phyloP scores from a whole-genome alignment of 768 basidiomycete species.

The Cytidiella melzeri region DNA sequence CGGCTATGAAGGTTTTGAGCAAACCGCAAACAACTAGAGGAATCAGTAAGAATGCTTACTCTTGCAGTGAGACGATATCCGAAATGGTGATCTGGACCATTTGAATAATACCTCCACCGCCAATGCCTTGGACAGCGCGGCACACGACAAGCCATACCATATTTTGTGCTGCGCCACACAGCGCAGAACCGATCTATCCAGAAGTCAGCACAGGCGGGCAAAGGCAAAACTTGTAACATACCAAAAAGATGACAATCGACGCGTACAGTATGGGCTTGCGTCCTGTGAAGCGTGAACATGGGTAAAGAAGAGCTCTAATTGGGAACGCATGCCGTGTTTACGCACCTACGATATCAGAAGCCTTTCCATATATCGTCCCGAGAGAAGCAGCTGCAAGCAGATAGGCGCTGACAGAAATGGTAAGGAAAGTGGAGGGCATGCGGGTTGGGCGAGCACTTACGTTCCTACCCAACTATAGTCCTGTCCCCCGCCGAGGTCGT shows the following conservation, averaged over 20 bases:
- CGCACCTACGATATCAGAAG: slow-evolving; percentile 52
- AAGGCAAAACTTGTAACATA: slow-evolving; percentile 24
- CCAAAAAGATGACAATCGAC: slow-evolving; percentile 63
- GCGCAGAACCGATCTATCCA: slow-evolving; percentile 65
- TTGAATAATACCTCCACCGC: slow-evolving; percentile 76
- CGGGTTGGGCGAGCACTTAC: slow-evolving; percentile 16
- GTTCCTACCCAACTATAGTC: slow-evolving; percentile 47
- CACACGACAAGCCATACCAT: slow-evolving; percentile 75
- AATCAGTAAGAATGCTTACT: slow-evolving; percentile 38
- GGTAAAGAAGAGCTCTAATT: neutral
- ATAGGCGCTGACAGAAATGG: slow-evolving; percentile 48
- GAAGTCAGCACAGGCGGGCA: neutral
- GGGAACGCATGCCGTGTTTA: neutral
- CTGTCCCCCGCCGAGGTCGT: slow-evolving; percentile 36
- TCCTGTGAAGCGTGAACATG: slow-evolving; percentile 27
- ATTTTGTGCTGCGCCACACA: slow-evolving; percentile 76
- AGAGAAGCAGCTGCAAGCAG: slow-evolving; percentile 62
- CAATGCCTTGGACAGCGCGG: slow-evolving; percentile 79
- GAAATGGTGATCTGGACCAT: slow-evolving; percentile 73
- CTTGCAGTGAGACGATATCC: slow-evolving; percentile 76
- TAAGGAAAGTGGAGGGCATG: neutral
- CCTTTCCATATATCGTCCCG: slow-evolving; percentile 71
- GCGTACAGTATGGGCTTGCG: slow-evolving; percentile 68
- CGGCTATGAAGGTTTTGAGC: slow-evolving; percentile 36
- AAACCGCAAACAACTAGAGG: neutral